Conservation (phyloP, 192 early-diverging fungal species). For the Fimicolochytrium jonesii region DNA sequence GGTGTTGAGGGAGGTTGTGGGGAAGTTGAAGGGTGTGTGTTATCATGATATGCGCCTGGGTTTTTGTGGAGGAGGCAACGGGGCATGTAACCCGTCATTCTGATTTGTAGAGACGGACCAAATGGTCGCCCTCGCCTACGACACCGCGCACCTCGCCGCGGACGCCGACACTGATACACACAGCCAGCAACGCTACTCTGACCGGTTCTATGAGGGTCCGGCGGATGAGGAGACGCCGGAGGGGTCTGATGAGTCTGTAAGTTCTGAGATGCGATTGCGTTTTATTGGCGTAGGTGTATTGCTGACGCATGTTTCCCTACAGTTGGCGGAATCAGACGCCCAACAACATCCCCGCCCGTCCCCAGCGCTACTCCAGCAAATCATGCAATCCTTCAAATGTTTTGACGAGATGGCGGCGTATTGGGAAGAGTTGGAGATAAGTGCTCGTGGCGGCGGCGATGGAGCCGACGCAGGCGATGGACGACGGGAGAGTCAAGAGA, state of each 20-base stretch:
- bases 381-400: background rate
- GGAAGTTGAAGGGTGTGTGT: conserved; percentile 46
- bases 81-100: no score
- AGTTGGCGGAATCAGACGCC: conserved; percentile 5
- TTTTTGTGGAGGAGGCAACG: background rate
- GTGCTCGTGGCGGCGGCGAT: no score
- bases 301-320: no score
- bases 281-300: no score
- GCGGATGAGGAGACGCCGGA: no score
- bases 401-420: conserved; percentile 7
- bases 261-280: no score
- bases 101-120: background rate
- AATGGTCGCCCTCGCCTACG: background rate
- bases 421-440: no score
- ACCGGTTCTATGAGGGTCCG: no score
- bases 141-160: background rate
- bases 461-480: no score
- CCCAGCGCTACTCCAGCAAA: background rate
- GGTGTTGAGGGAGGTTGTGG: conserved; percentile 54
- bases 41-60: background rate
- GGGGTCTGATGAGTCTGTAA: no score
- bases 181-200: no score
- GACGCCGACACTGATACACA: background rate
- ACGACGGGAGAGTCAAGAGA: no score
- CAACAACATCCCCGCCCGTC: background rate